phyloP scores from a whole-genome alignment of 176 grass and related monocot species.

The Oryza longistaminata region DNA sequence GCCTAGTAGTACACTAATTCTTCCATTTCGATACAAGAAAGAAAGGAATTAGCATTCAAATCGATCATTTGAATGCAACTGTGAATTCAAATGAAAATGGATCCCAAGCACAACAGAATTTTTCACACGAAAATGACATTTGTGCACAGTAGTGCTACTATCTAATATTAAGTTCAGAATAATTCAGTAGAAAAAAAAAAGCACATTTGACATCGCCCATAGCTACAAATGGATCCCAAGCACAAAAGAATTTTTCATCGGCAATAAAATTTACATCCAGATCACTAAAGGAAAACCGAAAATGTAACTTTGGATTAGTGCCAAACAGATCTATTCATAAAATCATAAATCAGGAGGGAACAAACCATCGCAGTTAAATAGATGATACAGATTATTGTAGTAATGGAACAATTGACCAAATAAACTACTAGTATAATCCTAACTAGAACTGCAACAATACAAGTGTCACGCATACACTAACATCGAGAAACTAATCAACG shows the following conservation, averaged over 20 bases:
- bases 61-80: not conserved
- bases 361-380: not conserved
- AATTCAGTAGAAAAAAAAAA: not conserved
- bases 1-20: conserved; percentile 14
- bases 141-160: not conserved
- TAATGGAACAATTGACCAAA: not conserved
- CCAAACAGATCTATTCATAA: not conserved
- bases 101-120: too few species aligned
- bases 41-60: not conserved
- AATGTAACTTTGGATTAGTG: not conserved
- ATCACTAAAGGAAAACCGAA: too few species aligned
- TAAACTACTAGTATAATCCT: not conserved
- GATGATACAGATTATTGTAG: not conserved
- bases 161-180: not conserved
- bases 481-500: not conserved
- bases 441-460: not conserved
- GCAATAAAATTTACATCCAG: not conserved
- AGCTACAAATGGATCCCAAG: not conserved
- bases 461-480: not conserved
- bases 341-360: not conserved
- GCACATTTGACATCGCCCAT: not conserved
- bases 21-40: not conserved
- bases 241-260: not conserved
- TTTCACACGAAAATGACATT: not conserved
- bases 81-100: not conserved